These are phyloP conservation scores for Lophium mytilinum DNA, from an alignment of 495 filamentous ascomycete species.

Conservation along the genomic window DNA sequence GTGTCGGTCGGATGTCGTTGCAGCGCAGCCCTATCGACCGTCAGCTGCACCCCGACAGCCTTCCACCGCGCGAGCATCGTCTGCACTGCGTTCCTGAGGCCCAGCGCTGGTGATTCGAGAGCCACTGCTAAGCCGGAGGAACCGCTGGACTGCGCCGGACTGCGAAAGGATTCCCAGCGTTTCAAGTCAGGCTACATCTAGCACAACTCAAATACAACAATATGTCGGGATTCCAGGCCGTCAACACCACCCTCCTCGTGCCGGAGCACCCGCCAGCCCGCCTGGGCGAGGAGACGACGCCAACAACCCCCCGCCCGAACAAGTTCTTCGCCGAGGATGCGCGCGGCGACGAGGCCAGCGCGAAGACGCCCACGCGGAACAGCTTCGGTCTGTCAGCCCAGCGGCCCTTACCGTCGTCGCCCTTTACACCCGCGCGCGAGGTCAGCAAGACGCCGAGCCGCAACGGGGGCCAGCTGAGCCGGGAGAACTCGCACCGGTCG, in stretches of 20 bases:
- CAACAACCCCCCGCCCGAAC: conserved; percentile 52
- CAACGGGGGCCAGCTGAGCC: conserved; percentile 37
- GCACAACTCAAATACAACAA: too few relatives aligned
- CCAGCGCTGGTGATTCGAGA: too few relatives aligned
- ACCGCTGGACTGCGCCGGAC: neutral
- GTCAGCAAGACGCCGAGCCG: conserved; percentile 31
- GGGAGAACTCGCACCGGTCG: conserved; percentile 55
- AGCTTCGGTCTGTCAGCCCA: conserved; percentile 52
- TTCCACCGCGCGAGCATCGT: neutral
- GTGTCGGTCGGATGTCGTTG: conserved; percentile 16
- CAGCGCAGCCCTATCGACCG: conserved; percentile 12
- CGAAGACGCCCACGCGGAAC: conserved; percentile 55
- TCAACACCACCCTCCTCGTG: conserved; percentile 59
- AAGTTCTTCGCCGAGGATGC: conserved; percentile 38
- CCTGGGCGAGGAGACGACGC: conserved; percentile 51
- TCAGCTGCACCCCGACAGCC: conserved; percentile 19
- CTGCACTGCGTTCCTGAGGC: too few relatives aligned
- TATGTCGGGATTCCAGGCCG: conserved; percentile 65
- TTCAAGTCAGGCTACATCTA: too few relatives aligned
- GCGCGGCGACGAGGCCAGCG: conserved; percentile 27
- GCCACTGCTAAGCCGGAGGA: too few relatives aligned
- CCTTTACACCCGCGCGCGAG: conserved; percentile 46
- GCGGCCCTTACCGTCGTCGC: conserved; percentile 51
- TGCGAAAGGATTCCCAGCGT: neutral
- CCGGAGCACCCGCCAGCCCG: conserved; percentile 42